Evolutionary conservation across 768 basidiomycete genomes (phyloP).

Genomic region (Kwoniella sp.): DNA sequence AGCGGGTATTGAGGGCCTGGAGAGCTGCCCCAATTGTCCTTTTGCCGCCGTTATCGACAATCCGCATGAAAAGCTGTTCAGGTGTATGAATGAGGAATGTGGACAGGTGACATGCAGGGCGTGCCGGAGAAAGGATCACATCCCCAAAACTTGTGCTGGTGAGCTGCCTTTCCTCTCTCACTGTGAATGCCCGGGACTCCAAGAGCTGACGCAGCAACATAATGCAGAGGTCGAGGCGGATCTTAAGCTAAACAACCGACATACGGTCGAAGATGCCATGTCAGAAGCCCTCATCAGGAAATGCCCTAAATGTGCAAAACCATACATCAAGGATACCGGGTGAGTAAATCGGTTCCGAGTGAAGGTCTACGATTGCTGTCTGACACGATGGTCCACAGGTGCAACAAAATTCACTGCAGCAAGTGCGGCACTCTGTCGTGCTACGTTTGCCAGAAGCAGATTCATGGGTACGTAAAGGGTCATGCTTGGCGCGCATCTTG

Average conservation of each 20-base stretch:
- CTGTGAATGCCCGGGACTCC: too few species aligned
- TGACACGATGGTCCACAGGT: conserved; percentile 50
- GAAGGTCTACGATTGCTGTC: conserved; percentile 4
- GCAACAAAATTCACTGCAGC: conserved; percentile 77
- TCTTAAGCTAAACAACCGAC: conserved; percentile 70
- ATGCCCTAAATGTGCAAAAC: conserved; percentile 82
- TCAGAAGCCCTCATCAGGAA: conserved; percentile 81
- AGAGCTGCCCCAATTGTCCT: conserved; percentile 89
- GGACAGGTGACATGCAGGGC: conserved; percentile 72
- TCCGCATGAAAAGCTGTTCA: conserved; percentile 66
- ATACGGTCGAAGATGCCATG: conserved; percentile 90
- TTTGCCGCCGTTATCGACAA: conserved; percentile 79
- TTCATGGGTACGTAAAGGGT: conserved; percentile 51
- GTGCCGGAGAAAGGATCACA: conserved; percentile 67
- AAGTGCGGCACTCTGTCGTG: conserved; percentile 74
- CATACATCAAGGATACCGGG: conserved; percentile 56
- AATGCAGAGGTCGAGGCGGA: conserved; percentile 67
- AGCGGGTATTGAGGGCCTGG: conserved; percentile 75
- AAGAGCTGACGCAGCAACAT: background rate
- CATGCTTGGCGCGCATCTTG: too few species aligned
- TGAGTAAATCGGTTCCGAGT: conserved; percentile 17
- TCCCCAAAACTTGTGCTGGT: conserved; percentile 56
- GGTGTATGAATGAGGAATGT: conserved; percentile 64
- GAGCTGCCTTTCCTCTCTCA: conserved; percentile 4
- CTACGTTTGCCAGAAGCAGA: conserved; percentile 76